Base-by-base conservation (phyloP, 192 early-diverging fungal genomes). In the Gaertneriomyces sp. region DNA sequence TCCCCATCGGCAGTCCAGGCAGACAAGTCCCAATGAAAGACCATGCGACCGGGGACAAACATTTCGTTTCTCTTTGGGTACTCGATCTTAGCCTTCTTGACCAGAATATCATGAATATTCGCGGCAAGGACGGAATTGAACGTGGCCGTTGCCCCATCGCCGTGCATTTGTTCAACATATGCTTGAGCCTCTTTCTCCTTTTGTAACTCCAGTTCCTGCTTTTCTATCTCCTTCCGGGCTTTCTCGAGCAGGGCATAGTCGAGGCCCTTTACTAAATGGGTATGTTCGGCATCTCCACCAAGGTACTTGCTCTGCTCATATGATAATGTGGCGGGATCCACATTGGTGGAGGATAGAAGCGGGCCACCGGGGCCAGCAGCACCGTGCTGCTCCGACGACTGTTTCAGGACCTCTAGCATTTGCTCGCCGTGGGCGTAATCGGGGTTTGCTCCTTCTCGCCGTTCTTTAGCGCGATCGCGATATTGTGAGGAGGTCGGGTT, bases 211-310 rank as follows among this genome's bases (percentile, higher is more conserved):
- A 12, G 51, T 11, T 69, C 66, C 47, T 71, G 10, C 19, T 55
- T 41, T 54, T 78, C 9, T 39, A 81, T 10, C 47, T 81, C 74
- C 11, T 50, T 76, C 17, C 88, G 77, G 5, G 89, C 79, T 71
- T 90, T 90, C 51, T 87, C 73, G 14, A 96, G 77, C 5, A 96
- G 79, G 9, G 90, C 81, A 78, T 77, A 95, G 73, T 96, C 94
- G 4, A 96, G 76, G 33, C 94, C 94, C 58, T 94, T 96, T 17
- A 96, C 94, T 53, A 96, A 70, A 79, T 96, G 94, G 4, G 94
- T 95, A 63, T 90, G 92, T 20, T 88, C 78, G 9, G 79, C 66
- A 75, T 93, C 91, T 45, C 94, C 94, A 57, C 93, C 94, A 16
- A 96, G 73, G 63, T 85, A 94, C 72, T 96, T 96, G 52, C 88